Percentiles rank a stretch among this genome's conserved stretches.
These are phyloP conservation scores for Apiospora arundinis DNA, from an alignment of 2,329 filamentous ascomycete species.

Conservation along the genomic window DNA sequence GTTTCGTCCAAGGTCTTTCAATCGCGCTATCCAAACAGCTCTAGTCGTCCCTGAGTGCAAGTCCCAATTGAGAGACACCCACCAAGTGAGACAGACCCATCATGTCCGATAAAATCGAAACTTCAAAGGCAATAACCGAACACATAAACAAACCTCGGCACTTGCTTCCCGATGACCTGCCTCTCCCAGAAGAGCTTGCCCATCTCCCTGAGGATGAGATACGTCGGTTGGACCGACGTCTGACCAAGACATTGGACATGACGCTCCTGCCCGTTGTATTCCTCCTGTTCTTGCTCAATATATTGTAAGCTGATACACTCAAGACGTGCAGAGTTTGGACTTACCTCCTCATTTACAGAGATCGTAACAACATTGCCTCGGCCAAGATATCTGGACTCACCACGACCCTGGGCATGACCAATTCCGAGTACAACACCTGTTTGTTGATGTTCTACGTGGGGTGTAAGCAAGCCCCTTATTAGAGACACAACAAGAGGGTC, in stretches of 20 bases:
- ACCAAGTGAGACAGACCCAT: neutral
- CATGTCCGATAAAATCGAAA: neutral
- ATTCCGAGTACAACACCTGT: conserved; percentile 29
- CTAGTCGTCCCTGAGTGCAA: too few relatives aligned
- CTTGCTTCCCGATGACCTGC: neutral
- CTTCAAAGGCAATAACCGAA: neutral
- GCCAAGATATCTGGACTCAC: conserved; percentile 27
- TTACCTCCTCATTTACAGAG: neutral
- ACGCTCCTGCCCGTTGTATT: conserved; percentile 29
- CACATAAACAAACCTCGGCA: neutral
- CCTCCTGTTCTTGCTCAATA: conserved; percentile 28
- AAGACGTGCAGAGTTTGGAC: rapidly evolving
- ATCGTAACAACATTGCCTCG: neutral
- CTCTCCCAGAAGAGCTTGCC: neutral
- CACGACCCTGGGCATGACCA: conserved; percentile 24
- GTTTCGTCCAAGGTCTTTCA: too few relatives aligned
- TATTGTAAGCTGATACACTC: neutral
- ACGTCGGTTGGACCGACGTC: neutral
- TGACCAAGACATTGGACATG: conserved; percentile 25
- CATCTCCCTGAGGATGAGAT: neutral
- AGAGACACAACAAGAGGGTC: neutral
- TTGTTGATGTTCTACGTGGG: conserved; percentile 30
- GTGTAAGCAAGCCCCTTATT: neutral
- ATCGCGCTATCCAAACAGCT: too few relatives aligned
- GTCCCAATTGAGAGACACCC: too few relatives aligned